Conservation (phyloP, 148 eudicot genomes). For the Arctostaphylos glauca region DNA sequence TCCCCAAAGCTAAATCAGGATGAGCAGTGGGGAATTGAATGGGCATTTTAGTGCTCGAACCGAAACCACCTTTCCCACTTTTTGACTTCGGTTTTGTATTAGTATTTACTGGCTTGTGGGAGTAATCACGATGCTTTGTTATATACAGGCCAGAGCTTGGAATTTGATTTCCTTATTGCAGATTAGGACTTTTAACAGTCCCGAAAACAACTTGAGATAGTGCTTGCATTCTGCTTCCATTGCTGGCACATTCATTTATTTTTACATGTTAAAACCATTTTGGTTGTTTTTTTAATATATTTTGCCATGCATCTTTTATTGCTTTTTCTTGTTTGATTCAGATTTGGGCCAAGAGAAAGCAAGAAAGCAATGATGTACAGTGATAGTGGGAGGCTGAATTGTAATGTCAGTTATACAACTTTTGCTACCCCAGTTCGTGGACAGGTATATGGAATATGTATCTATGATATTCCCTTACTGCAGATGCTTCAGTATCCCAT, state of each 20-base stretch:
- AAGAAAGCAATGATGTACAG: constrained; percentile 98
- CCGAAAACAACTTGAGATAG: background rate
- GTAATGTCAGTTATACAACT: constrained; percentile 84
- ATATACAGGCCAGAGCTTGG: background rate
- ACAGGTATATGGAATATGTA: constrained; percentile 43
- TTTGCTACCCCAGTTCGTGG: constrained; percentile 77
- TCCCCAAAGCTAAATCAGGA: background rate
- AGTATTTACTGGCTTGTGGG: background rate
- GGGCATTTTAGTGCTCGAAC: background rate
- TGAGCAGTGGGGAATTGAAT: background rate
- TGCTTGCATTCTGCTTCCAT: background rate
- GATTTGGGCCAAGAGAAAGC: constrained; percentile 98
- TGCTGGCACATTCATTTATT: background rate
- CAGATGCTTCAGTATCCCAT: background rate
- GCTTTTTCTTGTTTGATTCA: constrained; percentile 19
- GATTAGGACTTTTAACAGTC: background rate
- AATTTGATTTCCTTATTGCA: background rate
- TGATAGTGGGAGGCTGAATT: constrained; percentile 77
- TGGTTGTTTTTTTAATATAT: background rate
- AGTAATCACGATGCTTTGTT: background rate
- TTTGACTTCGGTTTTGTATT: constrained; percentile 1
- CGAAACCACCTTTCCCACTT: constrained; percentile 2
- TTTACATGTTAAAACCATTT: background rate
- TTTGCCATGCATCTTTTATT: background rate
- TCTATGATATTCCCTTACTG: background rate